Conservation (phyloP, 345 rosid species). For the Gossypium thurberi region DNA sequence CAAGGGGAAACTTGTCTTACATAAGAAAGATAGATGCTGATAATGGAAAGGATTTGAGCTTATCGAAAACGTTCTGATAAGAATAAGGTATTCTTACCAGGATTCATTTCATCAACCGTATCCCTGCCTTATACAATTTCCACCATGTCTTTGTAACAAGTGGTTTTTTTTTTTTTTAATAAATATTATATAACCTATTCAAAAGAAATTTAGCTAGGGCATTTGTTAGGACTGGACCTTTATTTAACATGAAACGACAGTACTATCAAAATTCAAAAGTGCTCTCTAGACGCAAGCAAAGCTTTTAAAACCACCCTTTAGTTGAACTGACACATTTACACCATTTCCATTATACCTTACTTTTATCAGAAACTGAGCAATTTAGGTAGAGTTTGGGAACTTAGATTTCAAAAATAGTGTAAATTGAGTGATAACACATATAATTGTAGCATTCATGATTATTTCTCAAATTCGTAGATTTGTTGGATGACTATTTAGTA, state of each 20-base stretch:
- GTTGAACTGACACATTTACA: neutral
- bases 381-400: too few species aligned
- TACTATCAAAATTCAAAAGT: neutral
- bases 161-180: neutral
- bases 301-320: neutral
- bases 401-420: too few species aligned
- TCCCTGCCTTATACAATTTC: neutral
- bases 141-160: neutral
- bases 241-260: neutral
- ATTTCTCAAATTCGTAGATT: too few species aligned
- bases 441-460: too few species aligned
- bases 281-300: neutral
- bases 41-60: neutral
- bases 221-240: neutral
- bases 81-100: neutral
- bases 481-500: too few species aligned
- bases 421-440: too few species aligned
- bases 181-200: neutral
- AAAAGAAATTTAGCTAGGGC: neutral
- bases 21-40: neutral
- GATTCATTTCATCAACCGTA: constrained; percentile 4
- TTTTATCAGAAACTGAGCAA: neutral
- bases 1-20: neutral
- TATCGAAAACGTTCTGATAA: neutral
- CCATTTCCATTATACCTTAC: neutral